phyloP scores from a whole-genome alignment of 441 rosid species.

The Pelargonium hybrid region DNA sequence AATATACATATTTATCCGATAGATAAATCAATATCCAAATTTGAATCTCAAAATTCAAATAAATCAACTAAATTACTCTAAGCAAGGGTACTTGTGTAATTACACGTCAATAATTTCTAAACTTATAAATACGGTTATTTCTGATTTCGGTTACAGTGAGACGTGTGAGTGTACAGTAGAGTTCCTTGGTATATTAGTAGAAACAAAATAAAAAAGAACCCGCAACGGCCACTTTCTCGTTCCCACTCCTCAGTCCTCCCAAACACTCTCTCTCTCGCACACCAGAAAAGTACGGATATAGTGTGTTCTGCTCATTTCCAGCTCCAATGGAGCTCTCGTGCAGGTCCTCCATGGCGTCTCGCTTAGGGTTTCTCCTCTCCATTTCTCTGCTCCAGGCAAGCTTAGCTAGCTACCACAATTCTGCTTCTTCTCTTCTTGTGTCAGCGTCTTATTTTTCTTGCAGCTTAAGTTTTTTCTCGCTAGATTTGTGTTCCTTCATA shows the following conservation, averaged over 20 bases:
- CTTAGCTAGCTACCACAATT: background rate
- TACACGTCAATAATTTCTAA: too few species aligned
- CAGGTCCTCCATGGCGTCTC: constrained; percentile 7
- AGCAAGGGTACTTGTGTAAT: too few species aligned
- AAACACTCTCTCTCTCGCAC: background rate
- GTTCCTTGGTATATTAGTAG: too few species aligned
- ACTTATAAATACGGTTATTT: too few species aligned
- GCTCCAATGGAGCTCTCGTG: constrained; percentile 21
- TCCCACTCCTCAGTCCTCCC: background rate
- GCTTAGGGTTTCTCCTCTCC: constrained; percentile 18
- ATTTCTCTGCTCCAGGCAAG: constrained; percentile 33
- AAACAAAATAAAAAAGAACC: background rate
- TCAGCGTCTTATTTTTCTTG: background rate
- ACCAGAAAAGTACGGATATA: background rate
- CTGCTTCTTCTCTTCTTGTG: background rate
- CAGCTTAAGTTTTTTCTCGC: background rate
- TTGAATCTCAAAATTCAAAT: too few species aligned
- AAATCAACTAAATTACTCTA: too few species aligned
- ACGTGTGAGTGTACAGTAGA: too few species aligned
- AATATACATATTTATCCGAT: too few species aligned
- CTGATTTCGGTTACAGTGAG: too few species aligned
- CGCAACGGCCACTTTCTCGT: background rate
- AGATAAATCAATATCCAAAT: too few species aligned
- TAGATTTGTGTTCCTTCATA: background rate
- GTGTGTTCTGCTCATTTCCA: background rate